Base-by-base conservation (phyloP, 2,329 filamentous ascomycete genomes). In the Ophiocordyceps sinensis region DNA sequence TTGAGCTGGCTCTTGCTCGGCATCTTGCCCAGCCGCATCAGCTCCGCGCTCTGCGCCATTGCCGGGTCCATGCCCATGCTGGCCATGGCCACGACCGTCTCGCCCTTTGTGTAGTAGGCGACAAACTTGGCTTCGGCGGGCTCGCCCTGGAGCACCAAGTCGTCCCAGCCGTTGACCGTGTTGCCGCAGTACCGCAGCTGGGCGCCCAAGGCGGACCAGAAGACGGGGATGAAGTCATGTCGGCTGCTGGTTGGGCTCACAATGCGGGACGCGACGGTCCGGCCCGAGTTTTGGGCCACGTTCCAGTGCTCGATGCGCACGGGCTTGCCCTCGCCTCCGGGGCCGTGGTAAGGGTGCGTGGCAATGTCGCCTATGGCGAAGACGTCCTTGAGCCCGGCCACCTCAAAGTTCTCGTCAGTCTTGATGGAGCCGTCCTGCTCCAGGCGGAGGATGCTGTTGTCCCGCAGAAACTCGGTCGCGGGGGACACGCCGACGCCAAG, bases 271-370 rank as follows among this genome's bases (percentile, higher is more conserved):
- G 87, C 91, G 1, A 82, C 89, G 21, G 74, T 72, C 36, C 89
- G 83, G 3, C 91, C 91, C 2, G 85, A 71, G 54, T 96, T 95
- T 56, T 96, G 91, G 5, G 91, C 91, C 3, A 98, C 91, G 62
- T 95, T 89, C 91, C 91, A 98, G 60, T 98, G 91, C 68, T 98
- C 91, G 55, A 96, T 95, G 47, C 91, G 81, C 1, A 82, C 76
- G 15, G 73, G 71, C 36, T 70, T 71, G 46, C 84, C 85, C 14
- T 82, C 72, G 23, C 85, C 82, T 21, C 85, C 87, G 0, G 91
- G 91, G 1, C 91, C 91, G 58, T 85, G 74, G 66, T 98, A 98
- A 0, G 91, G 91, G 61, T 86, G 95, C 0, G 84, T 88, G 12
- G 91, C 88, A 46, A 98, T 96, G 58, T 98, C 91, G 40, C 89